Base-by-base conservation (phyloP, 1,139 yeast genomes). In the Nadsonia commutata region DNA sequence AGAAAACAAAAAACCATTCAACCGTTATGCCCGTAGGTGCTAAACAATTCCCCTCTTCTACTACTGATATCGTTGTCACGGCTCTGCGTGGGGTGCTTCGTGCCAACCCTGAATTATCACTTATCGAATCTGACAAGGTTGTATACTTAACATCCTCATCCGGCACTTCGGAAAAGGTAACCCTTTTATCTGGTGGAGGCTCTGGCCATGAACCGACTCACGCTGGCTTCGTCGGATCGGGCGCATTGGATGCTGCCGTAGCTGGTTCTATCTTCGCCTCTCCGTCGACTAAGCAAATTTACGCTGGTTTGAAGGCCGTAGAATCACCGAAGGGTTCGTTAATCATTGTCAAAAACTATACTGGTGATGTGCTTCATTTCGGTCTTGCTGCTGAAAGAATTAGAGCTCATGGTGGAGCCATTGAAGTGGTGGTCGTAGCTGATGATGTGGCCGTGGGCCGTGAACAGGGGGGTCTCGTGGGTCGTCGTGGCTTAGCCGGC, bases 171-270 rank as follows among this genome's bases (percentile, higher is more conserved):
- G 47, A 39, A 31, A 45, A 49, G 40, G 52, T 86, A 40, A 72
- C 85, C 3, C 55, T 88, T 43, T 65, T 88, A 21, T 78, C 95
- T 40, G 95, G 96, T 46, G 97, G 97, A 45, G 97, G 97, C 23
- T 78, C 90, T 8, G 97, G 97, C 36, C 97, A 88, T 58, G 96
- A 88, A 62, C 96, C 96, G 23, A 70, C 88, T 7, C 95, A 86
- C 57, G 90, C 83, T 3, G 96, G 95, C 0, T 86, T 76, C 57
- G 90, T 88, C 13, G 96, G 96, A 4, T 70, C 73, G 21, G 90
- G 90, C 43, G 66, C 81, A 55, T 63, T 88, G 38, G 85, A 82
- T 54, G 94, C 81, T 36, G 96, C 95, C 2, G 95, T 86, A 7
- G 76, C 85, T 44, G 96, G 97, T 31, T 76, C 81, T 38, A 71